Evolutionary conservation across 2,329 filamentous ascomycete species (phyloP).

Genomic region (Talaromyces sp.): DNA sequence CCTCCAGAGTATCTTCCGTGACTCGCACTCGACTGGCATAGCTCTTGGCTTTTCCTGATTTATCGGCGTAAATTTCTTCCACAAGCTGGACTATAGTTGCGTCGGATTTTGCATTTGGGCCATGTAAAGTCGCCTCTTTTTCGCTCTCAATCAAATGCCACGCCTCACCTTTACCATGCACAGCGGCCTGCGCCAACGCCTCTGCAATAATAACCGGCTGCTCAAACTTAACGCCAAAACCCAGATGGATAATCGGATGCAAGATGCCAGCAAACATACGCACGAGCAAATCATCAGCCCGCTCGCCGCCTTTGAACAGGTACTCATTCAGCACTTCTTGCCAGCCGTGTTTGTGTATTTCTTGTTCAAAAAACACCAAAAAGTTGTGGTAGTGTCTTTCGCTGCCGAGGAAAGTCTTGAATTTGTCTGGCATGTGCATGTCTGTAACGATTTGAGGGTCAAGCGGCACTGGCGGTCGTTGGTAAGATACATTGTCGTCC

Average conservation of each 20-base stretch:
- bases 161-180: conserved; percentile 56
- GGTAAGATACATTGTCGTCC: conserved; percentile 59
- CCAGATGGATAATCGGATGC: conserved; percentile 78
- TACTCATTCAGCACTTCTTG: conserved; percentile 58
- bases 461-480: conserved; percentile 48
- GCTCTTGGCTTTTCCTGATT: conserved; percentile 12
- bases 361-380: conserved; percentile 66
- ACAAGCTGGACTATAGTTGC: conserved; percentile 54
- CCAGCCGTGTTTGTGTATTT: conserved; percentile 62
- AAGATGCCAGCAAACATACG: conserved; percentile 66
- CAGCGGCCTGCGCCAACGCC: conserved; percentile 68
- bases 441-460: conserved; percentile 44
- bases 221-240: conserved; percentile 74
- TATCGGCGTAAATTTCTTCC: conserved; percentile 50
- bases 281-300: conserved; percentile 62
- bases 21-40: conserved; percentile 56
- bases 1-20: conserved; percentile 49
- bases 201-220: conserved; percentile 78
- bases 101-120: too few relatives aligned
- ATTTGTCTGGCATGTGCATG: conserved; percentile 52
- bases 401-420: conserved; percentile 57
- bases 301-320: conserved; percentile 60
- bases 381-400: conserved; percentile 65
- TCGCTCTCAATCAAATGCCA: conserved; percentile 45
- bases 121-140: conserved; percentile 20